Base-by-base conservation (phyloP, 768 basidiomycete genomes). In the Russula emetica region DNA sequence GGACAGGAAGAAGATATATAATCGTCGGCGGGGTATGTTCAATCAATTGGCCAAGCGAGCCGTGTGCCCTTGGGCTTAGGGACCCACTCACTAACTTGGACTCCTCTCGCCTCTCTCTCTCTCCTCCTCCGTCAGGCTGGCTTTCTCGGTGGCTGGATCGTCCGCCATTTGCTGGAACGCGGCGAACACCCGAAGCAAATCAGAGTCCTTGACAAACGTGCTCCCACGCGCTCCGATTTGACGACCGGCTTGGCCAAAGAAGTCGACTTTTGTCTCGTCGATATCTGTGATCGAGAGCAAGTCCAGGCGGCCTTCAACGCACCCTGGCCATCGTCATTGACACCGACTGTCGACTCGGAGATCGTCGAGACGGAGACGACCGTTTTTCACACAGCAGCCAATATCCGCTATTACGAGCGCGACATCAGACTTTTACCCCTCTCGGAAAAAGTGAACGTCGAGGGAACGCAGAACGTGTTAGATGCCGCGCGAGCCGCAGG, bases 81-180 rank as follows among this genome's bases (percentile, higher is more conserved):
- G n/a, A 20, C 20, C 45, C 11, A 4, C 40, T 24, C 9, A 13
- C 50, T 52, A 2, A 30, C 16, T 34, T 22, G 13, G 28, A 53
- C 38, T 7, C 2, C 38, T 2, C 18, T 16, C 38, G 14, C 14
- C 5, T 1, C 14, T 18, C n/a, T n/a, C n/a, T n/a, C n/a, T 6
- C 5, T 10, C 18, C 8, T 34, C 16, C n/a, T n/a, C n/a, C n/a
- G 22, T 34, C 20, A 90, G 88, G 83, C 84, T 5, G 89, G 89
- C 0, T 90, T 90, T 63, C 73, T 90, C 3, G 89, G 89, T 14
- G 86, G 87, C 8, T 92, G 90, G 90, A 85, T 92, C 42, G 84
- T 86, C 4, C 76, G 83, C 0, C 83, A 88, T 50, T 76, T 92
- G 2, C 63, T 91, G 4, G 77, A 84, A 57, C 83, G 90, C 2